Conservation (phyloP, 306 rosid genomes). For the Cucurbita pepo region DNA sequence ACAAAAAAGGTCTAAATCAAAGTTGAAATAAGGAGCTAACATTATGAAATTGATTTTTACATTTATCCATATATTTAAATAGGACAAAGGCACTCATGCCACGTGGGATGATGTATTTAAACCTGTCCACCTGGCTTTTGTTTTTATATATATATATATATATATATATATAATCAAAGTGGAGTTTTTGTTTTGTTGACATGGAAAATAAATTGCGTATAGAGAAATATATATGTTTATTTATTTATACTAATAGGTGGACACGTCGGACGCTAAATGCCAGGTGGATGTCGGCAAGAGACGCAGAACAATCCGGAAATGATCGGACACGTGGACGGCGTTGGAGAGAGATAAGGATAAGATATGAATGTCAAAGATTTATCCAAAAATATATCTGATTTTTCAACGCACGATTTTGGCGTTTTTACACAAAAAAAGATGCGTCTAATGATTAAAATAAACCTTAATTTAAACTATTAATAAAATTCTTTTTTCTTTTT, state of each 20-base stretch:
- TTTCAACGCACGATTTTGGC: neutral
- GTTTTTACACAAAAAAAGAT: no score
- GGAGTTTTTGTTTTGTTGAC: neutral
- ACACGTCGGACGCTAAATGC: neutral
- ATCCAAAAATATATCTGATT: neutral
- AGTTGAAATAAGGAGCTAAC: no score
- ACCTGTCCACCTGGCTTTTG: no score
- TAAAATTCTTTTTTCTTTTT: no score
- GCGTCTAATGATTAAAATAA: no score
- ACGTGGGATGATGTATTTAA: no score
- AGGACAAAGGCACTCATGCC: no score
- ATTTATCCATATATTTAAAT: no score
- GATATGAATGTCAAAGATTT: neutral
- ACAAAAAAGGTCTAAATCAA: no score
- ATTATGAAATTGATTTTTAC: no score
- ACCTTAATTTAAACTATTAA: no score
- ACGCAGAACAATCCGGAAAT: neutral
- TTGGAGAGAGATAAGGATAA: neutral
- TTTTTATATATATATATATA: no score
- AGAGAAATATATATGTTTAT: neutral
- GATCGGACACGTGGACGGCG: neutral
- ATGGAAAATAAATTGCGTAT: neutral
- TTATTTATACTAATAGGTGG: neutral
- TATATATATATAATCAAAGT: fast-evolving
- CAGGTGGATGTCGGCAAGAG: neutral